These are phyloP conservation scores for Suhomyces sp. DNA, from an alignment of 805 yeast genomes.

Conservation along the genomic window DNA sequence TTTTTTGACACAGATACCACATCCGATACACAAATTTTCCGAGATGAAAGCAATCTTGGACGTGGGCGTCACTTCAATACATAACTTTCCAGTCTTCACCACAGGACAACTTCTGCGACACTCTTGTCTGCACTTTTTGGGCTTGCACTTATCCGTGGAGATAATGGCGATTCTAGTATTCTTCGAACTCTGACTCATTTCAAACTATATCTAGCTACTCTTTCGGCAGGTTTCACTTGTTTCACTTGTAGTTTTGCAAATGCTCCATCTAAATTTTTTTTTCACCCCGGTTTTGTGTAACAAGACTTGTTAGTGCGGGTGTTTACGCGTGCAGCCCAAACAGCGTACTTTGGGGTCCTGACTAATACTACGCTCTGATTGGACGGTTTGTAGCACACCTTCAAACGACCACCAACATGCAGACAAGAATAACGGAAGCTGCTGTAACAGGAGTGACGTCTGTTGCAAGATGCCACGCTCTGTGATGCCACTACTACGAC, in stretches of 20 bases:
- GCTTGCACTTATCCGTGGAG: slow-evolving; percentile 91
- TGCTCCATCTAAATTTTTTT: slow-evolving; percentile 10
- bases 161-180: slow-evolving; percentile 94
- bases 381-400: too few relatives aligned
- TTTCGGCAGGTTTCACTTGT: neutral
- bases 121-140: slow-evolving; percentile 97
- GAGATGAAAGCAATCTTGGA: slow-evolving; percentile 93
- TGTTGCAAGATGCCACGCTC: neutral
- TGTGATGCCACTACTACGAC: neutral
- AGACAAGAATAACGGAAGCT: too few relatives aligned
- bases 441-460: neutral
- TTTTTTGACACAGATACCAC: slow-evolving; percentile 99
- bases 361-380: slow-evolving; percentile 20
- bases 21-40: slow-evolving; percentile 93
- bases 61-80: slow-evolving; percentile 92
- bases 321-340: slow-evolving; percentile 11
- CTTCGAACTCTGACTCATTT: slow-evolving; percentile 28
- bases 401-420: too few relatives aligned
- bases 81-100: slow-evolving; percentile 93
- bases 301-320: slow-evolving; percentile 12
- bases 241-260: neutral
- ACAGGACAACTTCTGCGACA: slow-evolving; percentile 97
- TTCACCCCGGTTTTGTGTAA: slow-evolving; percentile 8
- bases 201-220: neutral
- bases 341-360: slow-evolving; percentile 20